Evolutionary conservation across 352 stramenopile species (phyloP).

Genomic region (Peronospora farinosa): DNA sequence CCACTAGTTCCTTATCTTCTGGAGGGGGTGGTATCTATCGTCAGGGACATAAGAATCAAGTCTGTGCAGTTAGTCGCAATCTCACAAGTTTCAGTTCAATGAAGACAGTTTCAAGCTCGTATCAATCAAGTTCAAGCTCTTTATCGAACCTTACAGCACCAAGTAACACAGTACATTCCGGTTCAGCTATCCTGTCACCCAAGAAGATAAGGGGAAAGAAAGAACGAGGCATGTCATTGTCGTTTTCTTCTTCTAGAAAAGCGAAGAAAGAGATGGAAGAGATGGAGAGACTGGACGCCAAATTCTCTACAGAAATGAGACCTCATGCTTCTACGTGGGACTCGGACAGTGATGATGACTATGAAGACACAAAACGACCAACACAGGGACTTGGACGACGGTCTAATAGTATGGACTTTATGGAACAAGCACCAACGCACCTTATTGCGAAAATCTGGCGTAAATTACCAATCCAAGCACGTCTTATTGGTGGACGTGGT

Average conservation of each 20-base stretch:
- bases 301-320: slow-evolving; percentile 28
- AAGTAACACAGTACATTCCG: background rate
- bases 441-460: slow-evolving; percentile 78
- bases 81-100: slow-evolving; percentile 16
- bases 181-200: slow-evolving; percentile 14
- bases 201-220: slow-evolving; percentile 34
- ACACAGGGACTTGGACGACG: slow-evolving; percentile 53
- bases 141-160: slow-evolving; percentile 13
- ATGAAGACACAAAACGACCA: slow-evolving; percentile 52
- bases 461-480: slow-evolving; percentile 69
- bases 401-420: slow-evolving; percentile 73
- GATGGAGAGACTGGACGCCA: slow-evolving; percentile 7
- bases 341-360: slow-evolving; percentile 70
- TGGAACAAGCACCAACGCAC: slow-evolving; percentile 65
- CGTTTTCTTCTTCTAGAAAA: slow-evolving; percentile 39
- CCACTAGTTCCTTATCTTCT: slow-evolving; percentile 6
- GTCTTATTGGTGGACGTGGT: slow-evolving; percentile 44
- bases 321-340: slow-evolving; percentile 46
- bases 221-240: slow-evolving; percentile 36
- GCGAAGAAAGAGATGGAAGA: slow-evolving; percentile 30
- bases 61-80: slow-evolving; percentile 15
- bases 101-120: slow-evolving; percentile 18
- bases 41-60: slow-evolving; percentile 13
- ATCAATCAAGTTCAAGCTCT: slow-evolving; percentile 20
- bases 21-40: background rate